Evolutionary conservation across 108 stramenopile genomes (phyloP).

Genomic region (Fragilaria crotonensis): DNA sequence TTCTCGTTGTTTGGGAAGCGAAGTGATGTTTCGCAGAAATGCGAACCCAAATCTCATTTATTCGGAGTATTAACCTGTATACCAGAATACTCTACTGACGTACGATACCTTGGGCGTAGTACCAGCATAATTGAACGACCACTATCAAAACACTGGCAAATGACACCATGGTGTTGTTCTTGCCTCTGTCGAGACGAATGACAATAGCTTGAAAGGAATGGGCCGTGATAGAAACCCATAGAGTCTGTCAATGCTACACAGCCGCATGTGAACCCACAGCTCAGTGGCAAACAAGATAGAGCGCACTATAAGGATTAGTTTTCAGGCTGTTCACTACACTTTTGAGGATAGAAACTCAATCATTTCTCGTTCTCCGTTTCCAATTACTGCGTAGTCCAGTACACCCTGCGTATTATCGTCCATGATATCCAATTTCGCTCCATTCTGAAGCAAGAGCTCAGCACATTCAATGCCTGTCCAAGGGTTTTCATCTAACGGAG

Average conservation of each 20-base stretch:
- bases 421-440: conserved; percentile 54
- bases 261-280: neutral
- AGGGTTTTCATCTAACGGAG: conserved; percentile 14
- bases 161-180: neutral
- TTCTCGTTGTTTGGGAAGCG: neutral
- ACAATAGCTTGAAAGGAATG: no score
- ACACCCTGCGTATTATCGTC: conserved; percentile 52
- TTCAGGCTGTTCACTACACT: neutral
- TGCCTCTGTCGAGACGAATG: neutral
- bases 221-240: no score
- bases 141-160: neutral
- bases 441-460: conserved; percentile 74
- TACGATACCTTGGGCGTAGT: neutral
- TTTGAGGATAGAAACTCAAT: conserved; percentile 51
- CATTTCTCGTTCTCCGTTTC: conserved; percentile 60
- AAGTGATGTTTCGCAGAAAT: neutral
- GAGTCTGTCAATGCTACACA: no score
- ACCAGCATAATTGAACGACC: neutral
- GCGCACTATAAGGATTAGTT: neutral
- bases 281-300: neutral
- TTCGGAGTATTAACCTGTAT: neutral
- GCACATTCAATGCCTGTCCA: conserved; percentile 74
- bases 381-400: conserved; percentile 61
- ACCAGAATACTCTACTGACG: neutral
- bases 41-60: neutral